Percentiles rank a stretch among this genome's conserved stretches.
Conservation (phyloP, 805 yeast genomes). For the Metschnikowia matae region DNA sequence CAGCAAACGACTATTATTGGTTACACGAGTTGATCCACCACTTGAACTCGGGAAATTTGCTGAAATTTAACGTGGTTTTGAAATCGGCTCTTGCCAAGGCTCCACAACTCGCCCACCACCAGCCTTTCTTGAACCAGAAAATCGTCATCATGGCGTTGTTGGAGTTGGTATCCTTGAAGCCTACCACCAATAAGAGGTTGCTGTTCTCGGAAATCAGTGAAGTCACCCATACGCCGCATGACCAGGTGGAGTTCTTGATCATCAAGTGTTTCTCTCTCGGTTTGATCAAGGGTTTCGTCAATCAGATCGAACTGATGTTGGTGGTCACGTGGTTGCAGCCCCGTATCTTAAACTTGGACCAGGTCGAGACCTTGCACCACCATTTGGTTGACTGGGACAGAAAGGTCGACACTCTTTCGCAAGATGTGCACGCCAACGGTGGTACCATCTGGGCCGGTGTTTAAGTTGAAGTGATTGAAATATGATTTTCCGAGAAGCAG, state of each 20-base stretch:
- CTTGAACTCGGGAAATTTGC: constrained; percentile 75
- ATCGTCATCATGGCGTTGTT: constrained; percentile 88
- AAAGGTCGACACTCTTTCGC: constrained; percentile 61
- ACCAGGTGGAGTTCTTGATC: constrained; percentile 84
- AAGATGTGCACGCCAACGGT: constrained; percentile 34
- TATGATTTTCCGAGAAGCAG: no score
- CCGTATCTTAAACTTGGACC: constrained; percentile 77
- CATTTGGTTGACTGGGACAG: constrained; percentile 75
- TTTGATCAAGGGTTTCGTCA: constrained; percentile 83
- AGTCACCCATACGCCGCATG: constrained; percentile 58
- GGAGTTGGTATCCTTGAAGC: constrained; percentile 75
- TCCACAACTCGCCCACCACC: constrained; percentile 55
- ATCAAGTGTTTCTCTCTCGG: constrained; percentile 88
- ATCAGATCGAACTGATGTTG: constrained; percentile 76
- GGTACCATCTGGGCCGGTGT: constrained; percentile 40
- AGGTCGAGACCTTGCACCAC: constrained; percentile 69
- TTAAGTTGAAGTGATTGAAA: neutral
- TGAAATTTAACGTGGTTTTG: constrained; percentile 52
- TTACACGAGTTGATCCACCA: constrained; percentile 63
- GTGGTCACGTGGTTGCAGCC: constrained; percentile 95
- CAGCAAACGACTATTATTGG: constrained; percentile 57
- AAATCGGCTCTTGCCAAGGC: constrained; percentile 34
- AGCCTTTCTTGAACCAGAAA: constrained; percentile 77
- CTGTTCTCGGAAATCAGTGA: constrained; percentile 68
- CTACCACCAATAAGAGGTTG: constrained; percentile 70